Conservation (phyloP, 2,329 filamentous ascomycete species). For the Phialocephala subalpina region DNA sequence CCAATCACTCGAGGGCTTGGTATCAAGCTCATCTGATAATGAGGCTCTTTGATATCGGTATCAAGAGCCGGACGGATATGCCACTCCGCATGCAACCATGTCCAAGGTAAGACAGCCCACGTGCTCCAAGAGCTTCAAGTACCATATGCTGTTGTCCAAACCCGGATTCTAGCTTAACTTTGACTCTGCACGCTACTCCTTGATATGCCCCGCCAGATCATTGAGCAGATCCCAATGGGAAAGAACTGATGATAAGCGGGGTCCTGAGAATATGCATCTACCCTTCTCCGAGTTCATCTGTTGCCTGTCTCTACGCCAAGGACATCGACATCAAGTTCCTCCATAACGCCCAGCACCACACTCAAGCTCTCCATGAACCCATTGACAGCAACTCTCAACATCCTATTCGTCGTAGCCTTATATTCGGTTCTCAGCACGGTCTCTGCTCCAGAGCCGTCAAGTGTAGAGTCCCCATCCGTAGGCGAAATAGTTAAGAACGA, state of each 20-base stretch:
- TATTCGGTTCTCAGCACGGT: conserved; percentile 78
- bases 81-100: not conserved
- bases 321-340: conserved; percentile 87
- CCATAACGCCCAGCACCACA: conserved; percentile 88
- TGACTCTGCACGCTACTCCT: not conserved
- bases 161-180: not conserved
- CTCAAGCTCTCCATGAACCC: conserved; percentile 92
- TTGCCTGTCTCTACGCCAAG: conserved; percentile 56
- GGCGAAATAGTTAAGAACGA: conserved; percentile 65
- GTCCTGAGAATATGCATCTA: not conserved
- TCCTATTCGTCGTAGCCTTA: conserved; percentile 89
- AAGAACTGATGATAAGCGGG: not conserved
- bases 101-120: conserved; percentile 3
- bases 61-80: conserved; percentile 4
- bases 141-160: not conserved
- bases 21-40: not conserved
- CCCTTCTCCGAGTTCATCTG: conserved; percentile 12
- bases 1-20: not conserved
- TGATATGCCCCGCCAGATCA: not conserved
- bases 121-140: not conserved
- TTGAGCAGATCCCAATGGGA: not conserved
- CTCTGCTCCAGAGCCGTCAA: conserved; percentile 42
- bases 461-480: not conserved
- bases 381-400: conserved; percentile 95
- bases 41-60: conserved; percentile 7